Evolutionary conservation across 768 basidiomycete species (phyloP), one percentile per base, ranked within the genome.

Genomic region (Lactarius evosmus): DNA sequence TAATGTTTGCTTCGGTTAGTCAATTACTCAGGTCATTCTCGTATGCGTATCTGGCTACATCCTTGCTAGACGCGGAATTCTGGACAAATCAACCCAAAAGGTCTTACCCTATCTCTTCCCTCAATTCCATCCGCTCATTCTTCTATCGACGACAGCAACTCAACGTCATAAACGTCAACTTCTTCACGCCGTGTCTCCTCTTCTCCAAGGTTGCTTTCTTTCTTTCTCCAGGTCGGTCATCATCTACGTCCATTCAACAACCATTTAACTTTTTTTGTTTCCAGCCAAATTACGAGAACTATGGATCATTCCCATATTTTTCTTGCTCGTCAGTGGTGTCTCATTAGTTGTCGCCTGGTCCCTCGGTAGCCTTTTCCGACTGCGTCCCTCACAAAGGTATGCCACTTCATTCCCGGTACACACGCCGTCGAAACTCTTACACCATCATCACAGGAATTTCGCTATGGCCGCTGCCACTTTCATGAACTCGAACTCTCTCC

Each of bases 131-230:
- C 16, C 12, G 0, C 27, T 56, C 9, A 55, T n/a, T 32, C 34
- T 27, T 49, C 25, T 33, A 19, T 29, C 30, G 16, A 41, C 34
- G 16, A 29, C 70, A 91, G 89, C 83, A 85, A 82, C 77, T 93
- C 22, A 93, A 93, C 70, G 80, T 83, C 25, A 76, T 96, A 58
- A 96, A 95, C 73, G 85, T 96, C 27, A 89, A 89, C 0, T 83
- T 98, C 34, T 97, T 98, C 77, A 93, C 91, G 0, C 90, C 91
- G 0, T 87, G 89, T 0, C 83, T 95, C 7, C 78, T 96, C 34
- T 95, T 96, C 76, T 94, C 91, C 14, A 98, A 97, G 77, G 94
- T 98, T 25, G 96, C 95, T 0, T 96, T 95, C 77, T 92, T 89
- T 73, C 65, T 76, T 11, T 73, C 75, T n/a, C 94, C 95, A 72